These are phyloP conservation scores for Paspalum notatum DNA, from an alignment of 176 grass and related monocot genomes.

Conservation along the genomic window DNA sequence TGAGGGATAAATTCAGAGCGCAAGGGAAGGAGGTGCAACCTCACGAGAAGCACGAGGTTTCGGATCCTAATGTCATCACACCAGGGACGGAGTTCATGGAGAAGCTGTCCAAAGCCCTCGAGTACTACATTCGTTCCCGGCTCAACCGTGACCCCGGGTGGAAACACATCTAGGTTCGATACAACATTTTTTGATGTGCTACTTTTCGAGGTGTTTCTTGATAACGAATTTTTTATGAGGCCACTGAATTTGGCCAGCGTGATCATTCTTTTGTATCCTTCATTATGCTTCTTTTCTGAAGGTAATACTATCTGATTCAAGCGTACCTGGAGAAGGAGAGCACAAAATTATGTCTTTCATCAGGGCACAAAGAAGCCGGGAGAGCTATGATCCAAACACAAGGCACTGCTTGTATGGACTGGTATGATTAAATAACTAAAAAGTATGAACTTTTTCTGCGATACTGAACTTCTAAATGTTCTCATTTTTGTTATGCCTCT, in stretches of 20 bases:
- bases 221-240: not conserved
- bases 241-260: not conserved
- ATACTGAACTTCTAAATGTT: not conserved
- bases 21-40: slow-evolving; percentile 29
- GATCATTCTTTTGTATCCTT: not conserved
- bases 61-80: slow-evolving; percentile 70
- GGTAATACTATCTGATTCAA: slow-evolving; percentile 80
- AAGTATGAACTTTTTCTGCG: not conserved
- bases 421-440: slow-evolving; percentile 35
- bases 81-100: too few relatives aligned
- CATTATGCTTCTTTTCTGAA: slow-evolving; percentile 9
- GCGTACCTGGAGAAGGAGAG: slow-evolving; percentile 86
- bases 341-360: slow-evolving; percentile 90
- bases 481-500: too few relatives aligned
- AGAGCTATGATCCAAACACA: slow-evolving; percentile 73
- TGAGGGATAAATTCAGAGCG: slow-evolving; percentile 39
- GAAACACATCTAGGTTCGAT: slow-evolving; percentile 61
- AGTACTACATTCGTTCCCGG: slow-evolving; percentile 54
- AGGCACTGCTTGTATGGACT: slow-evolving; percentile 82
- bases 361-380: slow-evolving; percentile 51
- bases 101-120: slow-evolving; percentile 51
- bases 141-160: slow-evolving; percentile 55
- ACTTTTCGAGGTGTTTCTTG: not conserved
- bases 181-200: not conserved
- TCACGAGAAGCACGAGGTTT: not conserved